phyloP scores from a whole-genome alignment of 2,329 filamentous ascomycete genomes.

The Furcasterigmium sp. region DNA sequence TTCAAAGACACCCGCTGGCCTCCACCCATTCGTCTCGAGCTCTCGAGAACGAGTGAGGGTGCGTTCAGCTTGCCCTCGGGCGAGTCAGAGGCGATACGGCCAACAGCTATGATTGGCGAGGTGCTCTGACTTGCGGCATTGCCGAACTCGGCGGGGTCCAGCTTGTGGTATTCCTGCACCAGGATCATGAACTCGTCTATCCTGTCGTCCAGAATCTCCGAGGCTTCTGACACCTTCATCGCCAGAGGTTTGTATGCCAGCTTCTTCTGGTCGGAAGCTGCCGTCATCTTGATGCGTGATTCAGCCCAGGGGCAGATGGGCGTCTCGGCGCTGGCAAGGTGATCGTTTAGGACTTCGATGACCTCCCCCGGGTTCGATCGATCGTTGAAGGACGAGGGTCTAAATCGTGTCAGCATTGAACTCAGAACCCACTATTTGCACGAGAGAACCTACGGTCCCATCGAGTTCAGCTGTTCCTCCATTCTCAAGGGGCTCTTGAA shows the following conservation, averaged over 20 bases:
- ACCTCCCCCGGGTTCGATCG: constrained; percentile 76
- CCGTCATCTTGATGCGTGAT: constrained; percentile 75
- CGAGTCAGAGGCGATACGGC: constrained; percentile 84
- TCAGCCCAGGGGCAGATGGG: constrained; percentile 69
- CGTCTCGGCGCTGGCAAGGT: constrained; percentile 61
- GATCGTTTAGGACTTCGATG: constrained; percentile 75
- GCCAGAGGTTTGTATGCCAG: constrained; percentile 87
- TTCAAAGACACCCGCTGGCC: constrained; percentile 78
- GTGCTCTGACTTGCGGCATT: constrained; percentile 83
- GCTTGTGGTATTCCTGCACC: constrained; percentile 66
- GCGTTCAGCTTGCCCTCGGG: constrained; percentile 81
- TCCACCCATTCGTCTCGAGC: constrained; percentile 75
- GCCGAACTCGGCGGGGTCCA: constrained; percentile 79
- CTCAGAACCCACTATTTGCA: too few relatives aligned
- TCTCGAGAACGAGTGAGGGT: constrained; percentile 83
- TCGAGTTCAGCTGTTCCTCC: constrained; percentile 32
- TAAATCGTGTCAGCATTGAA: too few relatives aligned
- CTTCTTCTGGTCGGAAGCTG: constrained; percentile 85
- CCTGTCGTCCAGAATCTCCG: constrained; percentile 88
- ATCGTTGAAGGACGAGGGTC: constrained; percentile 65
- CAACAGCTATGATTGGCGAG: constrained; percentile 81
- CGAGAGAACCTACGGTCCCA: constrained; percentile 29
- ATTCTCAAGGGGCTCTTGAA: constrained; percentile 32
- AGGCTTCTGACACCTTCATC: constrained; percentile 90
- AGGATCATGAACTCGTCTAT: constrained; percentile 84